These are phyloP conservation scores for Chaetomiaceae sp. DNA, from an alignment of 2,329 filamentous ascomycete genomes.

Conservation along the genomic window DNA sequence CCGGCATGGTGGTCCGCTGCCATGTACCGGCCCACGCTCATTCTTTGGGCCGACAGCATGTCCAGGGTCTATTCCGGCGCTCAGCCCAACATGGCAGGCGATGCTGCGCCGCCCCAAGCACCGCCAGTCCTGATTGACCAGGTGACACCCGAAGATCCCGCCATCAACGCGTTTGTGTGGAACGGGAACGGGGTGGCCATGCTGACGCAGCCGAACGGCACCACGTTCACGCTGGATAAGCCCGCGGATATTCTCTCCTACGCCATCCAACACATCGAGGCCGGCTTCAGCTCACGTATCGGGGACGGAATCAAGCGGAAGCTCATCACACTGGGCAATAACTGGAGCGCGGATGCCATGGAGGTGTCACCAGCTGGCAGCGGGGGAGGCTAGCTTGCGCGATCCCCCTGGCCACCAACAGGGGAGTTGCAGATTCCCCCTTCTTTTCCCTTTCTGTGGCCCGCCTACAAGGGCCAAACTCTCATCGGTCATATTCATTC, in stretches of 20 bases:
- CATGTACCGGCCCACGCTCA: slow-evolving; percentile 59
- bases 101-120: background rate
- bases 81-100: slow-evolving; percentile 23
- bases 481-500: too few species aligned
- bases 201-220: slow-evolving; percentile 31
- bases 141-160: slow-evolving; percentile 34
- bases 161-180: slow-evolving; percentile 35
- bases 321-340: slow-evolving; percentile 32
- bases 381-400: background rate
- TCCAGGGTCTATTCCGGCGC: slow-evolving; percentile 39
- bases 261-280: slow-evolving; percentile 35
- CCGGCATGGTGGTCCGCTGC: slow-evolving; percentile 68
- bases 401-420: too few species aligned
- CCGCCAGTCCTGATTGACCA: slow-evolving; percentile 34
- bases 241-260: slow-evolving; percentile 36
- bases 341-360: slow-evolving; percentile 34
- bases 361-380: background rate
- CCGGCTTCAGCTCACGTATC: slow-evolving; percentile 37
- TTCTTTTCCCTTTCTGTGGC: too few species aligned
- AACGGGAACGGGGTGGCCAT: slow-evolving; percentile 32
- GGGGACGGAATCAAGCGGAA: slow-evolving; percentile 42
- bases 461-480: too few species aligned
- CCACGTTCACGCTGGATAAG: slow-evolving; percentile 32
- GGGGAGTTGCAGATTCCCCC: too few species aligned
- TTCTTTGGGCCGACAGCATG: slow-evolving; percentile 58